These are phyloP conservation scores for Tulasnella sp. DNA, from an alignment of 768 basidiomycete species.

Conservation along the genomic window DNA sequence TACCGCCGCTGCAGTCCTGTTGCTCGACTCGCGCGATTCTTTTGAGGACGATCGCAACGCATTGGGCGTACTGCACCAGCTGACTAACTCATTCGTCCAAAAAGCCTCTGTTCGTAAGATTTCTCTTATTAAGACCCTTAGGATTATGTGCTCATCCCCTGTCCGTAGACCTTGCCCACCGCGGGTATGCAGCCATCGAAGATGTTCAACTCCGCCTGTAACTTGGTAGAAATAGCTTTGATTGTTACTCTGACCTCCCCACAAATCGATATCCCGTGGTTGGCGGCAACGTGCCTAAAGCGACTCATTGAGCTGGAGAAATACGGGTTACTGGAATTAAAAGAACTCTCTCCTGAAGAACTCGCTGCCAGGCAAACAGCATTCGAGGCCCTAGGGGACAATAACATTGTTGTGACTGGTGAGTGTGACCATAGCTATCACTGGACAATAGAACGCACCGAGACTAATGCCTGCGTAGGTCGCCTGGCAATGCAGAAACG, in stretches of 20 bases:
- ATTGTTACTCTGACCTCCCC: slow-evolving; percentile 61
- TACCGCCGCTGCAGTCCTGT: not conserved
- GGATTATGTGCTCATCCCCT: too few relatives aligned
- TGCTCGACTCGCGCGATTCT: slow-evolving; percentile 10
- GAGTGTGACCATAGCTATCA: slow-evolving; percentile 22
- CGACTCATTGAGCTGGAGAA: slow-evolving; percentile 58
- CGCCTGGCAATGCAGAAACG: slow-evolving; percentile 74
- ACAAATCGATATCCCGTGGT: slow-evolving; percentile 52
- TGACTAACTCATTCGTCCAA: not conserved
- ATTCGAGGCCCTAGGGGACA: slow-evolving; percentile 41
- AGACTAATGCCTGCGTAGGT: slow-evolving; percentile 33
- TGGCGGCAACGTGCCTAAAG: slow-evolving; percentile 60
- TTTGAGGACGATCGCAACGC: slow-evolving; percentile 15
- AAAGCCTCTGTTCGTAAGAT: not conserved
- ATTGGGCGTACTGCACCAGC: not conserved
- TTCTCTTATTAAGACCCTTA: not conserved
- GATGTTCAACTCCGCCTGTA: slow-evolving; percentile 41
- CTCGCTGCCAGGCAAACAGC: slow-evolving; percentile 10
- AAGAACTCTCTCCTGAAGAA: slow-evolving; percentile 6
- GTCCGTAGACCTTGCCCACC: too few relatives aligned
- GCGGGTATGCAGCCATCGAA: not conserved
- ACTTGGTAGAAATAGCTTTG: slow-evolving; percentile 61
- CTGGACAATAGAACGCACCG: not conserved
- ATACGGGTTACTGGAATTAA: slow-evolving; percentile 28
- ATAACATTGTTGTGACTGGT: slow-evolving; percentile 60